Conservation (phyloP, 495 filamentous ascomycete species). For the Xylaria longipes region DNA sequence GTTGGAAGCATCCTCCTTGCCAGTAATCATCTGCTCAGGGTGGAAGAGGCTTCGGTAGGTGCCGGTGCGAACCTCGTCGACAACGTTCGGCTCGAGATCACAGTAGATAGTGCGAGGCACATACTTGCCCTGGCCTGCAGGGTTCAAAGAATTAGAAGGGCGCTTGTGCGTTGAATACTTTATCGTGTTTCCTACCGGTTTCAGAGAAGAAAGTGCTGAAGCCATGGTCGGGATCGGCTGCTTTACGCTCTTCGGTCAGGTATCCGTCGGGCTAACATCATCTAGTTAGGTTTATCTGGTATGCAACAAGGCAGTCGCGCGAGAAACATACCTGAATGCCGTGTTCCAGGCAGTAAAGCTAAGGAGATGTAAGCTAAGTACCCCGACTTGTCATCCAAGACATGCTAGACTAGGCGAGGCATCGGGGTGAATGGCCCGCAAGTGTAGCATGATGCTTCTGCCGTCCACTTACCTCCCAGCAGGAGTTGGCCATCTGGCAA, state of each 20-base stretch:
- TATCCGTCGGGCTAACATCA: conserved; percentile 88
- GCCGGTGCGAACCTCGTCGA: conserved; percentile 99
- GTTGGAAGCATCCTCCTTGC: conserved; percentile 99
- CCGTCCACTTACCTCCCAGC: conserved; percentile 90
- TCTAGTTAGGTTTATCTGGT: conserved; percentile 46
- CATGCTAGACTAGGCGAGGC: not conserved
- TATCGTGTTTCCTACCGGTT: conserved; percentile 75
- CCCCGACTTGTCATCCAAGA: not conserved
- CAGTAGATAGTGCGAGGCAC: conserved; percentile 99
- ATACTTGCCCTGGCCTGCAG: conserved; percentile 93
- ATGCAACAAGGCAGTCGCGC: not conserved
- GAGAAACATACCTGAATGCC: conserved; percentile 86
- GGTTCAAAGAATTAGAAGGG: conserved; percentile 29
- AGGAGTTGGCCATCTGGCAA: conserved; percentile 99
- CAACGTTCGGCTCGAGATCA: conserved; percentile 99
- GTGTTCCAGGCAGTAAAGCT: conserved; percentile 99
- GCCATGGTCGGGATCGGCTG: conserved; percentile 88
- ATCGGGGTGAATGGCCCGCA: not conserved
- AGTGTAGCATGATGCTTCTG: not conserved
- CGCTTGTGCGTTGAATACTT: conserved; percentile 14
- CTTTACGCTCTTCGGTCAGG: conserved; percentile 97
- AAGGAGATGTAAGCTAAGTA: conserved; percentile 39
- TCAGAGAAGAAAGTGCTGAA: conserved; percentile 99
- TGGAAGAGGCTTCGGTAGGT: conserved; percentile 96
- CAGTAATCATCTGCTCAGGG: conserved; percentile 98